Evolutionary conservation across 345 rosid species (phyloP).

Genomic region (Corchorus olitorius): DNA sequence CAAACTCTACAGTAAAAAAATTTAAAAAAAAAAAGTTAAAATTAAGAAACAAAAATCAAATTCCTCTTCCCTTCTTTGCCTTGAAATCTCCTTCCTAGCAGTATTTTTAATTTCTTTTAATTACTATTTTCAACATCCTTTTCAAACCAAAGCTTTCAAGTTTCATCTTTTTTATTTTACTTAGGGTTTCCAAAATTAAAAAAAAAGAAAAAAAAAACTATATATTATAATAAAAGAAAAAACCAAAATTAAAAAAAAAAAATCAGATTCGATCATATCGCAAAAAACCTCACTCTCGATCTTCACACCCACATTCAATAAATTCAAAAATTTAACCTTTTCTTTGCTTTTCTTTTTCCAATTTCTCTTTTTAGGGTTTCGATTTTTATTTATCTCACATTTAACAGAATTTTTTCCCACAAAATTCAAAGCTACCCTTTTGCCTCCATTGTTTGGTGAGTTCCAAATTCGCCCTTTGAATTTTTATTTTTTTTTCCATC

Average conservation of each 20-base stretch:
- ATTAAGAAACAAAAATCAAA: too few relatives aligned
- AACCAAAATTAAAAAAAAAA: neutral
- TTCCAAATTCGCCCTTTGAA: neutral
- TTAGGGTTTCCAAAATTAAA: neutral
- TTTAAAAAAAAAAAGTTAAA: neutral
- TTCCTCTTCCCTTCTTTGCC: too few relatives aligned
- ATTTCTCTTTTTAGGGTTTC: slow-evolving; percentile 22
- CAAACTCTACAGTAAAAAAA: neutral
- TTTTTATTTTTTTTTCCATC: too few relatives aligned
- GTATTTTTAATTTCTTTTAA: neutral
- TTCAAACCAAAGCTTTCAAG: neutral
- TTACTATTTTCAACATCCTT: neutral
- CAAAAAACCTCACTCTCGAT: slow-evolving; percentile 18
- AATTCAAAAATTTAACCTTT: slow-evolving; percentile 15
- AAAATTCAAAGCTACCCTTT: slow-evolving; percentile 9
- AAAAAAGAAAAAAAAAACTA: neutral
- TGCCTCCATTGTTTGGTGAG: slow-evolving; percentile 21
- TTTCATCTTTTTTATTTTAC: neutral
- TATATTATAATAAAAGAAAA: neutral
- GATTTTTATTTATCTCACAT: slow-evolving; percentile 13
- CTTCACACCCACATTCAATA: slow-evolving; percentile 20
- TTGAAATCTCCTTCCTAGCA: too few relatives aligned
- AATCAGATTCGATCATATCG: slow-evolving; percentile 29
- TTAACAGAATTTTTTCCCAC: neutral
- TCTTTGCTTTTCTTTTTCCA: neutral